These are phyloP conservation scores for Blastomyces parvus DNA, from an alignment of 2,329 filamentous ascomycete genomes.

Conservation along the genomic window DNA sequence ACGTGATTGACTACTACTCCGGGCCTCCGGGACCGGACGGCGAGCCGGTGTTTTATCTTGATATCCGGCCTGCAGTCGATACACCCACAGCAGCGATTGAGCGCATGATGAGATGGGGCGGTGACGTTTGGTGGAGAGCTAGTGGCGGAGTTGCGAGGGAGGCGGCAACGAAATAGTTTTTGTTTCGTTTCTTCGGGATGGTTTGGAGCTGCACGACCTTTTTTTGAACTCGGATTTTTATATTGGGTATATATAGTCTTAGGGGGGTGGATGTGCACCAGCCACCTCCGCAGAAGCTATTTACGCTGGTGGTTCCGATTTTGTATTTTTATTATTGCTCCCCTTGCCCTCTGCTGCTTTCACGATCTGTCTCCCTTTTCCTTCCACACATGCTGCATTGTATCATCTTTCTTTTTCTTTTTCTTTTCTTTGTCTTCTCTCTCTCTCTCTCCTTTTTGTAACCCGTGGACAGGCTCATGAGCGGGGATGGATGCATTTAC, in stretches of 20 bases:
- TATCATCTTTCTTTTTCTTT: background rate
- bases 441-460: too few relatives aligned
- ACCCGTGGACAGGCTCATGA: background rate
- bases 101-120: conserved; percentile 77
- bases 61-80: conserved; percentile 80
- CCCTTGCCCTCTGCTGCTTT: background rate
- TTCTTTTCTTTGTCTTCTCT: too few relatives aligned
- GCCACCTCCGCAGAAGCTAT: background rate
- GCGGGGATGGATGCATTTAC: background rate
- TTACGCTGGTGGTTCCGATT: background rate
- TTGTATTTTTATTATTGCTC: background rate
- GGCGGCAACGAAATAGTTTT: background rate
- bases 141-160: conserved; percentile 59
- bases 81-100: conserved; percentile 73
- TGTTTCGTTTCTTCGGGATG: background rate
- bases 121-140: conserved; percentile 87
- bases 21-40: conserved; percentile 71
- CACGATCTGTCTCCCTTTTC: background rate
- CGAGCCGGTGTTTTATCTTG: conserved; percentile 90
- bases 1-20: conserved; percentile 95
- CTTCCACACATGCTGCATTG: background rate
- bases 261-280: background rate
- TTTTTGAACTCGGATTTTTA: background rate
- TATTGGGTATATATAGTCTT: background rate
- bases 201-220: background rate